phyloP scores from a whole-genome alignment of 441 rosid species.

The Brassica balearica region DNA sequence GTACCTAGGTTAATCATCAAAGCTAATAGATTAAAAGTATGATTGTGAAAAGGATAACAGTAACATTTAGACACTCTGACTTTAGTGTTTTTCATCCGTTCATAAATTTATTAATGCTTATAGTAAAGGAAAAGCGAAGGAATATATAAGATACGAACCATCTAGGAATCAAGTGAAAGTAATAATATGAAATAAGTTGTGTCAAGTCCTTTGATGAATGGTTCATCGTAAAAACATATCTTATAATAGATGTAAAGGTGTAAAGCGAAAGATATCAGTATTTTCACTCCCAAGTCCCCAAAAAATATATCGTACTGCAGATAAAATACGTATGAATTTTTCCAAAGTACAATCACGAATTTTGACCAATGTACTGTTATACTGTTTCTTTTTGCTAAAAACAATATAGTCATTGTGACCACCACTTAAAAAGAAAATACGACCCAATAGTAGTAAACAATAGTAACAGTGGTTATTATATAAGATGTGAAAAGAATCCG shows the following conservation, averaged over 20 bases:
- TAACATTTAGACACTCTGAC: neutral
- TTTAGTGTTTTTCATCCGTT: neutral
- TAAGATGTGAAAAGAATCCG: constrained; percentile 19
- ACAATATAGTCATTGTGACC: constrained; percentile 18
- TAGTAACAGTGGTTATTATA: neutral
- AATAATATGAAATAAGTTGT: constrained; percentile 17
- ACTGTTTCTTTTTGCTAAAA: constrained; percentile 2
- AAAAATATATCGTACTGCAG: neutral
- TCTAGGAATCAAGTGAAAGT: constrained; percentile 14
- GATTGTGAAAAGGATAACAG: no score
- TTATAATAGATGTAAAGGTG: neutral
- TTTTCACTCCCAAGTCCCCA: constrained; percentile 11
- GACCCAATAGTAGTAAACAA: constrained; percentile 11
- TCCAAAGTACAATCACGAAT: neutral
- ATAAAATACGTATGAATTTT: constrained; percentile 15
- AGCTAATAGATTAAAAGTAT: no score
- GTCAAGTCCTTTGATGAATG: constrained; percentile 11
- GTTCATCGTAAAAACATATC: neutral
- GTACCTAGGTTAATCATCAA: neutral
- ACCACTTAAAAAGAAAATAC: constrained; percentile 9
- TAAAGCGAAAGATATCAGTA: constrained; percentile 6
- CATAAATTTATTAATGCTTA: neutral
- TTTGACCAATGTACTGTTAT: neutral
- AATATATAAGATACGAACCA: constrained; percentile 12
- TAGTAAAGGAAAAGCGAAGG: constrained; percentile 13